phyloP scores from a whole-genome alignment of 2,329 filamentous ascomycete species.

The Shiraia sp. region DNA sequence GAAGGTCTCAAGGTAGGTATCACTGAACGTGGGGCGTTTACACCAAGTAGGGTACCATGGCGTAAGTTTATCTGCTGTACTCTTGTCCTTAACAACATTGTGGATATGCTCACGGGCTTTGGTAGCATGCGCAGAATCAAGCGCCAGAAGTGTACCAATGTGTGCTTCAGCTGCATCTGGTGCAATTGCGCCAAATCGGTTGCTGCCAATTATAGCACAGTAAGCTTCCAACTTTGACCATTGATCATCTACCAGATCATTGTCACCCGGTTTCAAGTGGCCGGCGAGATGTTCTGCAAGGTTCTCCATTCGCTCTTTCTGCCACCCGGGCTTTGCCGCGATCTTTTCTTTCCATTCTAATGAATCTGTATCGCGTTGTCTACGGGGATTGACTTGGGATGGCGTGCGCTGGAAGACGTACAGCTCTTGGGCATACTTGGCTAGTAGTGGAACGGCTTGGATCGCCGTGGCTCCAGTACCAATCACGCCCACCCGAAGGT shows the following conservation, averaged over 20 bases:
- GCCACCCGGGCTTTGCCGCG: conserved; percentile 50
- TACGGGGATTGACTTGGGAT: conserved; percentile 40
- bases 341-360: conserved; percentile 48
- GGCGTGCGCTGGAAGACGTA: conserved; percentile 52
- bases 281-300: conserved; percentile 43
- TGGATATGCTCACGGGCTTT: conserved; percentile 51
- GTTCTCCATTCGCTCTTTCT: conserved; percentile 49
- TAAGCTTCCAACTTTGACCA: conserved; percentile 50
- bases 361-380: conserved; percentile 47
- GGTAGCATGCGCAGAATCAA: conserved; percentile 51
- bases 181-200: conserved; percentile 29
- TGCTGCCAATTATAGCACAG: conserved; percentile 27
- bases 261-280: conserved; percentile 14
- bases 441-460: conserved; percentile 48
- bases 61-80: conserved; percentile 57
- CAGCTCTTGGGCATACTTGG: conserved; percentile 43
- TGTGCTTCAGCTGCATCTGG: conserved; percentile 45
- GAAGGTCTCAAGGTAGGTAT: conserved; percentile 61
- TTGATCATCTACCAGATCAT: conserved; percentile 53
- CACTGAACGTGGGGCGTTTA: conserved; percentile 64
- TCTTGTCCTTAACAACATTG: conserved; percentile 54
- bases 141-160: conserved; percentile 42
- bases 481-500: conserved; percentile 49
- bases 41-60: conserved; percentile 64
- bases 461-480: conserved; percentile 52